phyloP scores from a whole-genome alignment of 768 basidiomycete species.

The Boletus tomentosulus region DNA sequence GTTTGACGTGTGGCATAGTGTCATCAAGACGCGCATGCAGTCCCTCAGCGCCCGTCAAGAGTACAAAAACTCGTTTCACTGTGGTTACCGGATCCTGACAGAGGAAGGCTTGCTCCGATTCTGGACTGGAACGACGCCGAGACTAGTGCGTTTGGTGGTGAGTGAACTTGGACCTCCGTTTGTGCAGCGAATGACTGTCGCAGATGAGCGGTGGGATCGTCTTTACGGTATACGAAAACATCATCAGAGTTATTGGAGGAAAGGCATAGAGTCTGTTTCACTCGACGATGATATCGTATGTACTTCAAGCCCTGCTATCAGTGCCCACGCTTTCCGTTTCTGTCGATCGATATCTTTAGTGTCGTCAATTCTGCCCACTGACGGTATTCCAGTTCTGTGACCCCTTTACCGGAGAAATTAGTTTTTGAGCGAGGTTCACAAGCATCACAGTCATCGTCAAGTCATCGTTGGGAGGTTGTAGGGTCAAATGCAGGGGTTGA shows the following conservation, averaged over 20 bases:
- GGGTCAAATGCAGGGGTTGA: no score
- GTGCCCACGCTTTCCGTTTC: background rate
- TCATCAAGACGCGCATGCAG: constrained; percentile 98
- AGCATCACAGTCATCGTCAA: no score
- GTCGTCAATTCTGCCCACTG: constrained; percentile 20
- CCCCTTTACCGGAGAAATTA: constrained; percentile 6
- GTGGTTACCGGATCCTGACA: constrained; percentile 88
- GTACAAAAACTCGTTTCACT: constrained; percentile 94
- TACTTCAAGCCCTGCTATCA: background rate
- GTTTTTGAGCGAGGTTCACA: no score
- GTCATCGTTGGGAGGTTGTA: no score
- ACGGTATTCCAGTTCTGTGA: constrained; percentile 13
- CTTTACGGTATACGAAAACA: constrained; percentile 87
- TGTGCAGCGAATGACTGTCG: background rate
- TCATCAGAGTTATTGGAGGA: constrained; percentile 52
- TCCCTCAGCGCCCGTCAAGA: constrained; percentile 75
- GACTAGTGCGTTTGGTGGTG: constrained; percentile 80
- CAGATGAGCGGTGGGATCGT: constrained; percentile 91
- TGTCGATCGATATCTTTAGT: constrained; percentile 13
- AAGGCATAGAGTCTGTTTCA: background rate
- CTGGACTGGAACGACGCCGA: constrained; percentile 95
- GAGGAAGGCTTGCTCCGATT: constrained; percentile 92
- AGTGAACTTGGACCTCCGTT: constrained; percentile 26
- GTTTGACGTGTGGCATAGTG: constrained; percentile 42
- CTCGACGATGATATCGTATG: background rate